These are phyloP conservation scores for Claviceps sp. DNA, from an alignment of 2,329 filamentous ascomycete genomes.

Conservation along the genomic window DNA sequence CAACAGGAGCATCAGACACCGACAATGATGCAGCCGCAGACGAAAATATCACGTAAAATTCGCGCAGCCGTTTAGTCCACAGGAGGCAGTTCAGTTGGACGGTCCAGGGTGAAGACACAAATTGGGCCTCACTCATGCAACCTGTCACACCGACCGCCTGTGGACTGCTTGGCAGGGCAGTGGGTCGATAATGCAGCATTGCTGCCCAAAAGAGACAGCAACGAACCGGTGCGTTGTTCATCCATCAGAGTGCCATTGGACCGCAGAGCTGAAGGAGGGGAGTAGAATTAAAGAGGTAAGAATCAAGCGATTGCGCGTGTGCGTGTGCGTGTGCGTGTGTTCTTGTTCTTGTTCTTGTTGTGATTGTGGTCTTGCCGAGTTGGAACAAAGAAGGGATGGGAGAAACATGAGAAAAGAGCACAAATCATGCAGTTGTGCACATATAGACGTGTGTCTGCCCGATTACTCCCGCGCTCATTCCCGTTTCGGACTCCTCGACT, in stretches of 20 bases:
- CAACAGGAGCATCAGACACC: no score
- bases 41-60: no score
- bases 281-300: no score
- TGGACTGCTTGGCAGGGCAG: background rate
- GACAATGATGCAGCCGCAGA: no score
- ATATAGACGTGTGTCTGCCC: background rate
- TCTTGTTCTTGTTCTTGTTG: no score
- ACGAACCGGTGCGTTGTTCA: background rate
- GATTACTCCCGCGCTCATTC: background rate
- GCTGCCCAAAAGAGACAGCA: conserved; percentile 4
- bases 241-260: background rate
- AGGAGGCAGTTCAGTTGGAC: no score
- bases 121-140: background rate
- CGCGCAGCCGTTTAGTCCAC: no score
- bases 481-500: background rate
- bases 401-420: background rate
- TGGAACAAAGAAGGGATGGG: background rate
- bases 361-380: background rate
- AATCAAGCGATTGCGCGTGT: background rate
- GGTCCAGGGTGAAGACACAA: no score
- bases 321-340: background rate
- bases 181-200: conserved; percentile 5
- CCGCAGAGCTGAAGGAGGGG: background rate
- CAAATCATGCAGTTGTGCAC: background rate
- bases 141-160: background rate